Evolutionary conservation across 1,139 yeast species (phyloP), one percentile per base, ranked within the genome.

Genomic region (Wickerhamomyces sp.): DNA sequence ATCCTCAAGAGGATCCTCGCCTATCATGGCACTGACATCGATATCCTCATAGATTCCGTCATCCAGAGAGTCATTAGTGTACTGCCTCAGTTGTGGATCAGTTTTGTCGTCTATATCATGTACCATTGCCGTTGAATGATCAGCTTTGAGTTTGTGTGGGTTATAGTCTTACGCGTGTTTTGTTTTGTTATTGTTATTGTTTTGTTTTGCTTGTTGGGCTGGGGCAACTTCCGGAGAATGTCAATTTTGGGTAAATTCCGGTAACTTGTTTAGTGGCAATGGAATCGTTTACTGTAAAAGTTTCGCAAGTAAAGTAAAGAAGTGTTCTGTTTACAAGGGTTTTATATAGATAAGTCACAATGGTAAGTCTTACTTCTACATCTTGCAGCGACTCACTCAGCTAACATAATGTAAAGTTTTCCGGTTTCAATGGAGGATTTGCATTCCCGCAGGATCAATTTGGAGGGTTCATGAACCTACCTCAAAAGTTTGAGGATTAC

Each of bases 401-500:
- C 38, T 34, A 37, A 48, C 40, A 7, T 14, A n/a, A 13, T 9
- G 6, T 26, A 15, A 23, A 48, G 61, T 73, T 71, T 56, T 67
- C 72, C 8, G 65, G 69, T 14, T 66, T 67, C 45, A 63, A 62
- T 37, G 54, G 50, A 14, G 52, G 52, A 11, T 51, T 51, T 29
- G 51, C 56, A 5, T 42, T 53, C 36, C 46, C 50, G n/a, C 41
- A 43, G 13, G 46, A 40, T 30, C 41, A 43, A 30, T 47, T 46
- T 43, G 56, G 45, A 7, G 61, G 61, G 1, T 64, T 61, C 48
- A 60, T 54, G 6, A 54, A 55, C 39, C 45, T 65, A 10, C 65
- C 71, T 33, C 76, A 72, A 53, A 66, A 65, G 45, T 79, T 77
- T 67, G 90, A 86, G 59, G 96, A 90, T 56, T 86, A 78, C 66